Conservation (phyloP, 2,329 filamentous ascomycete genomes). For the Colletotrichum sidae region DNA sequence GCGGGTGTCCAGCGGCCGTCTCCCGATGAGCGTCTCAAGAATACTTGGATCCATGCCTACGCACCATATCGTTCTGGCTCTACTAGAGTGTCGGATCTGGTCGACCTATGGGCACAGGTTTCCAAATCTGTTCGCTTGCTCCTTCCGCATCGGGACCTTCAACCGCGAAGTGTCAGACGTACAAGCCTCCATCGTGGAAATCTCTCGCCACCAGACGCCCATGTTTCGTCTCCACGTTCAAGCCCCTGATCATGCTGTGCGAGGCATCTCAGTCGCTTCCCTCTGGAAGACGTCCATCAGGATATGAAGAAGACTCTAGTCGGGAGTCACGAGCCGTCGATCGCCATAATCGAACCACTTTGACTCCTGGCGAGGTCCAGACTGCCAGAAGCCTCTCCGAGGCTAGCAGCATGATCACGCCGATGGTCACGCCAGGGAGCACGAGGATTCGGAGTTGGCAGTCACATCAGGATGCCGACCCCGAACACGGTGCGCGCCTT, state of each 20-base stretch:
- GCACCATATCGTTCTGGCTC: conserved; percentile 40
- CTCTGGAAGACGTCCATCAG: background rate
- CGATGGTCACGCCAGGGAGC: conserved; percentile 1
- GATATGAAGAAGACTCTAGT: conserved; percentile 7
- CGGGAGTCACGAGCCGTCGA: conserved; percentile 6
- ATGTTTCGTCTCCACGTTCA: conserved; percentile 21
- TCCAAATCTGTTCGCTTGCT: conserved; percentile 54
- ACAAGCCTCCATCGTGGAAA: conserved; percentile 5
- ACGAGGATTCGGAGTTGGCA: background rate
- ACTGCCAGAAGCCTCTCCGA: conserved; percentile 9
- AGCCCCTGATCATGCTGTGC: conserved; percentile 31
- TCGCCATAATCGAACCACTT: conserved; percentile 18
- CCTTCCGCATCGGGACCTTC: conserved; percentile 50
- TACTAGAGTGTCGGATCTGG: conserved; percentile 42
- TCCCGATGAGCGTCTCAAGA: conserved; percentile 28
- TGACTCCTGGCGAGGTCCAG: conserved; percentile 2
- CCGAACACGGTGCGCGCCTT: conserved; percentile 36
- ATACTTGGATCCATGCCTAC: conserved; percentile 4
- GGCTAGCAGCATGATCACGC: conserved; percentile 18
- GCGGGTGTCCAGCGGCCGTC: conserved; percentile 24
- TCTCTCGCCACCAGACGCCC: conserved; percentile 22
- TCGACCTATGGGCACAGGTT: conserved; percentile 38
- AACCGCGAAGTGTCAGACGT: conserved; percentile 26
- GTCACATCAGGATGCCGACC: background rate
- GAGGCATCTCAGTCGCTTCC: conserved; percentile 3